Evolutionary conservation across 768 basidiomycete species (phyloP), one percentile per base, ranked within the genome.

Genomic region (Kwoniella mangroviensis): DNA sequence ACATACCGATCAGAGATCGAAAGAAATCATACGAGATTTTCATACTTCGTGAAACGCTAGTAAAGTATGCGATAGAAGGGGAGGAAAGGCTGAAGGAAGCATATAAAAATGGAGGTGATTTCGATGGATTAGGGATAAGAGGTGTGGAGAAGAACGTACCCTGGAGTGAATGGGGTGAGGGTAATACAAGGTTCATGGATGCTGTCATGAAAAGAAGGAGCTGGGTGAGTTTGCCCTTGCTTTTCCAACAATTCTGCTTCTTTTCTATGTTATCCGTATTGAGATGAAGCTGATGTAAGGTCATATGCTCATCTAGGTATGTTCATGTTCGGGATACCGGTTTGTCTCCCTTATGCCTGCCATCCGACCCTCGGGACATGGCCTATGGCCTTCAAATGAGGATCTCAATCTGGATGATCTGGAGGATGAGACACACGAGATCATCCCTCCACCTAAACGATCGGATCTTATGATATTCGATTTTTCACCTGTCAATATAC

Each of bases 261-360:
- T 34, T 34, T 34, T 7, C 4, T 34, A 34, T 34, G 34, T 34
- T 34, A 0, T 34, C 34, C 34, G 34, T 1, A 34, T 34, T 7
- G 9, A 34, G 34, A 34, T 34, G 34, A 34, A 34, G 34, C 34
- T 34, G 34, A 34, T 34, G 9, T 6, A 34, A 5, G 6, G 34
- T 34, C 6, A 34, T 34, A 34, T 34, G 34, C 34, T 6, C 34
- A 34, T 34, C 34, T 34, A 80, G 79, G 79, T 80, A 40, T 80
- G 79, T 67, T 77, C 75, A 1, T 80, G 79, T 51, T 78, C 79
- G 5, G 79, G 79, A 34, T 80, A 80, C 61, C 73, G 79, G 52
- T 80, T 74, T 63, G 65, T 77, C 67, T 73, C 77, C 4, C 70
- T 80, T 19, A 65, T 68, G 22, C 73, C 75, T 21, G 52, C 69